Base-by-base conservation (phyloP, 257 asterid species). In the Phtheirospermum japonicum region DNA sequence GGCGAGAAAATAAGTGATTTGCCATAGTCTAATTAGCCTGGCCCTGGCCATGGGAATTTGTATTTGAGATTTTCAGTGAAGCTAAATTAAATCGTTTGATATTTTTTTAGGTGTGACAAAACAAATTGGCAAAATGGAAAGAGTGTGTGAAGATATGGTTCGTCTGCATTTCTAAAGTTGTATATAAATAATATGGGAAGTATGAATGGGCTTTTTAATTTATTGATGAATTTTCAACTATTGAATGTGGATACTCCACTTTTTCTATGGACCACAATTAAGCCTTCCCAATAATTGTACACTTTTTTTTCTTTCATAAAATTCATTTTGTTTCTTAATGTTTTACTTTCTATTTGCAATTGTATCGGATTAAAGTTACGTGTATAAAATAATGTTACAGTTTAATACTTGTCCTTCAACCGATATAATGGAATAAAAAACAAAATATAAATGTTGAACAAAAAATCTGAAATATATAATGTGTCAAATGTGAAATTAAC, bases 31-130 rank as follows among this genome's bases (percentile, higher is more conserved):
- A 42, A 42, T 42, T 61, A 57, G 65, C 23, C 37, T 64, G 0
- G 71, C 57, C 23, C 37, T 64, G 0, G 71, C 57, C 85, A 76
- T 78, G 64, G 57, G 49, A 1, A 1, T 23, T 23, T 23, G 1
- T 23, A 1, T 23, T 23, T 23, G 3, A 53, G 30, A 7, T 14
- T 46, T 63, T 48, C 20, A 0, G 11, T 31, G 48, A 31, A 33
- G 61, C 18, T n/a, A 37, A 45, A 45, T 13, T 45, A 40, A 52
- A 28, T 40, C 50, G 55, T 19, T 33, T n/a, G 9, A 2, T 37
- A 34, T 34, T 28, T 52, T 34, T 0, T 18, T 36, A 4, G 11
- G 26, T 30, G 60, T 4, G 13, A 37, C 11, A 61, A 26, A 59
- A 59, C 4, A 1, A 37, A 8, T 32, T 28, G 66, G 32, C 6